Evolutionary conservation across 495 filamentous ascomycete genomes (phyloP), one percentile per base, ranked within the genome.

Genomic region (Glarea lozoyensis): DNA sequence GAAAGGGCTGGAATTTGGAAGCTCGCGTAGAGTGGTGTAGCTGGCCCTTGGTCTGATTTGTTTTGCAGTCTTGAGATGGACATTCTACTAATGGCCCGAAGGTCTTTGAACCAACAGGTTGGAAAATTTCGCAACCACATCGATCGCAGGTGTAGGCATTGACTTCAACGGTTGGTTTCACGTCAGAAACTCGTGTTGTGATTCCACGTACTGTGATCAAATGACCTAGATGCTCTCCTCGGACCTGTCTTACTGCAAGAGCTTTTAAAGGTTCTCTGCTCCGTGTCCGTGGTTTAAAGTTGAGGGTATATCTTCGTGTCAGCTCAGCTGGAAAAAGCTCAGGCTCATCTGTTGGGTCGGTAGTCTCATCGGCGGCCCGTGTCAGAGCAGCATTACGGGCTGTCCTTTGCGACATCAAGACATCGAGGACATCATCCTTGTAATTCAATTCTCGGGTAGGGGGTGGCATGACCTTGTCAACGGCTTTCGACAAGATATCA

Each of bases 91-190:
- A 72, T 2, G 92, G 92, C 9, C 81, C 75, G 57, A 84, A 98
- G 53, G 90, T 85, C 66, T 89, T 95, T 37, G 86, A 83, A 22
- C 81, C 85, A 57, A 98, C 75, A 12, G 94, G 90, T 62, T 98
- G 92, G 74, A 98, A 98, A 55, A 97, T 88, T 62, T 98, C 93
- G 56, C 80, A 88, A 33, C 92, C 92, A 55, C 92, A 98, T 37
- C 87, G 79, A 57, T 98, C 92, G 64, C 92, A 98, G 20, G 88
- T 88, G 60, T 97, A 98, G 25, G 93, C 93, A 60, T 94, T 94
- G 47, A 98, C 93, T 52, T 87, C 81, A 16, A 95, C 86, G n/a
- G 92, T 79, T 23, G 92, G 92, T 68, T 98, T 98, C 46, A 98
- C 92, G 58, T 98, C 92, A 1, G 90, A 94, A 2, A 97, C 93